Evolutionary conservation across 805 yeast species (phyloP), one percentile per base, ranked within the genome.

Genomic region (Phaffomyces thermotolerans): DNA sequence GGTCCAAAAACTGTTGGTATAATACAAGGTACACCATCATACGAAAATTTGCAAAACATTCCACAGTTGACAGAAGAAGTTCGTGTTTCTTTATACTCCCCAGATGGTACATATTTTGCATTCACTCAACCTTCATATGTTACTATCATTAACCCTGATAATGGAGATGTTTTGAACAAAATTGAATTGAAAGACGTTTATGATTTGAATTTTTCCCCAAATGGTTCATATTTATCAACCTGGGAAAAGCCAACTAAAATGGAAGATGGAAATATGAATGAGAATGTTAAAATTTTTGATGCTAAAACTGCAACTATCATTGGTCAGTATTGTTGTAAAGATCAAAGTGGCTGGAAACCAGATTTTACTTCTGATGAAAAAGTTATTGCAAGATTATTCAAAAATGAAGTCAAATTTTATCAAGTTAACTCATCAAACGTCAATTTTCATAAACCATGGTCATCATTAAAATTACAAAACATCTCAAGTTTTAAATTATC

Each of bases 321-420:
- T 41, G 75, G 73, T 47, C 74, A 79, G 50, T 89, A 84, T 72
- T 70, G 83, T 41, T 84, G 86, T 52, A 86, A 84, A 64, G 79
- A 79, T 41, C 97, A 91, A 68, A 77, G 79, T 49, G 91, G 91
- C 23, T 91, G 98, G 97, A 76, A 78, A 60, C 84, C 95, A n/a
- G 95, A 88, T 66, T 89, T 82, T 62, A 84, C 95, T 8, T 73
- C 75, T 47, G 93, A 89, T 62, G 96, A 89, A 69, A 70, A 75
- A 51, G 69, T 76, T 51, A 71, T 84, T 63, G 84, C 87, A 38
- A 75, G 81, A 59, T 54, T 73, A 51, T 76, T 73, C 58, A 64
- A 68, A 38, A 76, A 75, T 55, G 87, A 82, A 58, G 70, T 84
- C 46, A 86, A 81, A 56, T 83, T 88, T 53, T 84, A 68, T 59